phyloP scores from a whole-genome alignment of 192 early-diverging fungal species.

The Coemansia umbellata region DNA sequence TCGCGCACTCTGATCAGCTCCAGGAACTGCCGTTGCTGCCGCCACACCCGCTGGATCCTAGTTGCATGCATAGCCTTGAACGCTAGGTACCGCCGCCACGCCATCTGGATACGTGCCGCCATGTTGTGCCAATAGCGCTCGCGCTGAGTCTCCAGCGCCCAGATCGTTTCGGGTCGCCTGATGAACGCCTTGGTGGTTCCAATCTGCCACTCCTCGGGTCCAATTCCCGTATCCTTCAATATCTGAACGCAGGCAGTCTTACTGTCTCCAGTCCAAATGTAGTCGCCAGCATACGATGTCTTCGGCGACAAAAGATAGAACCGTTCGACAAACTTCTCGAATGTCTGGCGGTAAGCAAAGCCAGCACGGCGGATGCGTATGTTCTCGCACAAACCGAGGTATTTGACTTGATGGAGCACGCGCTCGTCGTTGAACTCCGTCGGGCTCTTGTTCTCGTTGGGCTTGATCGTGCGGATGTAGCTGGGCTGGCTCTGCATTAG shows the following conservation, averaged over 20 bases:
- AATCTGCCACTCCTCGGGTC: slow-evolving; percentile 89
- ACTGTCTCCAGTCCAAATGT: slow-evolving; percentile 75
- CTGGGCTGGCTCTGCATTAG: slow-evolving; percentile 94
- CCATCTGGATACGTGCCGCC: slow-evolving; percentile 88
- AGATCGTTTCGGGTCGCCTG: slow-evolving; percentile 89
- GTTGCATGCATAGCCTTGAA: slow-evolving; percentile 62
- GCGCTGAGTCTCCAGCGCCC: slow-evolving; percentile 85
- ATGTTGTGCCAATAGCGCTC: slow-evolving; percentile 96
- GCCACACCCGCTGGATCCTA: slow-evolving; percentile 74
- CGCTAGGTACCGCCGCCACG: slow-evolving; percentile 75
- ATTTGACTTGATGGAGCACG: slow-evolving; percentile 96
- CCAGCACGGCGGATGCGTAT: slow-evolving; percentile 97
- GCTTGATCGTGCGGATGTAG: slow-evolving; percentile 97
- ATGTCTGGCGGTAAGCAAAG: slow-evolving; percentile 93
- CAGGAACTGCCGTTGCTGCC: slow-evolving; percentile 75
- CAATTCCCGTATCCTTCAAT: slow-evolving; percentile 81
- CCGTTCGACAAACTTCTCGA: slow-evolving; percentile 77
- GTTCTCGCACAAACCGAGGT: slow-evolving; percentile 95
- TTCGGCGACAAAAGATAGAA: slow-evolving; percentile 71
- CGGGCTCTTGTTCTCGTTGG: slow-evolving; percentile 91
- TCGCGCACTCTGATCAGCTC: slow-evolving; percentile 90
- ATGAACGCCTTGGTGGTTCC: slow-evolving; percentile 95
- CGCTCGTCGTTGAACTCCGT: slow-evolving; percentile 87
- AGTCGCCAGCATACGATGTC: slow-evolving; percentile 81
- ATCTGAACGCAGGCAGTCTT: slow-evolving; percentile 73